phyloP scores from a whole-genome alignment of 352 stramenopile species.

The Nothophytophthora sp. region DNA sequence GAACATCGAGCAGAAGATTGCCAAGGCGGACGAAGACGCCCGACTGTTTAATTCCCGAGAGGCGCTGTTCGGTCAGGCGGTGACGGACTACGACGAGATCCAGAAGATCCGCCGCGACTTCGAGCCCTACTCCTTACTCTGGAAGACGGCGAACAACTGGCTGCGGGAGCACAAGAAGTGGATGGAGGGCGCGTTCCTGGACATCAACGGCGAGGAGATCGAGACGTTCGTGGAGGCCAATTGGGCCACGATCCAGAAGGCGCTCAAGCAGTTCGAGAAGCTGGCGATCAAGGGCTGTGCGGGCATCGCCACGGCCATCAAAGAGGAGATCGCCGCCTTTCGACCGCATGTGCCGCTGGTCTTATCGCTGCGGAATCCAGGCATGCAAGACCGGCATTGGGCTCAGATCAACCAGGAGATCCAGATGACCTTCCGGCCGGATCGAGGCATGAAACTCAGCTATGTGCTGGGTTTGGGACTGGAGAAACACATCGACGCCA shows the following conservation, averaged over 20 bases:
- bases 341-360: constrained; percentile 91
- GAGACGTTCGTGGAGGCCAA: constrained; percentile 89
- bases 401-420: constrained; percentile 90
- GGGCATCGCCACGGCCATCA: constrained; percentile 89
- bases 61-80: constrained; percentile 80
- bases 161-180: constrained; percentile 92
- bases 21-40: constrained; percentile 88
- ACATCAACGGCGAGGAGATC: constrained; percentile 92
- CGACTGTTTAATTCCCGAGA: constrained; percentile 93
- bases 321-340: constrained; percentile 91
- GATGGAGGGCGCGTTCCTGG: constrained; percentile 90
- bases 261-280: constrained; percentile 94
- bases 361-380: constrained; percentile 87
- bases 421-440: constrained; percentile 79
- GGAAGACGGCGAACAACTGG: constrained; percentile 92
- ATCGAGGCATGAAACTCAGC: constrained; percentile 82
- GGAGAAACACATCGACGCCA: constrained; percentile 85
- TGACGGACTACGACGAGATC: constrained; percentile 93
- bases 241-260: constrained; percentile 87
- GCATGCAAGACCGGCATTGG: constrained; percentile 95
- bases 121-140: constrained; percentile 94
- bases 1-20: constrained; percentile 88
- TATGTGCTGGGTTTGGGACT: constrained; percentile 88
- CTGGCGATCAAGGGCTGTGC: constrained; percentile 82
- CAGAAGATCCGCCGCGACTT: constrained; percentile 91